Base-by-base conservation (phyloP, 2,329 filamentous ascomycete genomes). In the Fusarium penzigii region DNA sequence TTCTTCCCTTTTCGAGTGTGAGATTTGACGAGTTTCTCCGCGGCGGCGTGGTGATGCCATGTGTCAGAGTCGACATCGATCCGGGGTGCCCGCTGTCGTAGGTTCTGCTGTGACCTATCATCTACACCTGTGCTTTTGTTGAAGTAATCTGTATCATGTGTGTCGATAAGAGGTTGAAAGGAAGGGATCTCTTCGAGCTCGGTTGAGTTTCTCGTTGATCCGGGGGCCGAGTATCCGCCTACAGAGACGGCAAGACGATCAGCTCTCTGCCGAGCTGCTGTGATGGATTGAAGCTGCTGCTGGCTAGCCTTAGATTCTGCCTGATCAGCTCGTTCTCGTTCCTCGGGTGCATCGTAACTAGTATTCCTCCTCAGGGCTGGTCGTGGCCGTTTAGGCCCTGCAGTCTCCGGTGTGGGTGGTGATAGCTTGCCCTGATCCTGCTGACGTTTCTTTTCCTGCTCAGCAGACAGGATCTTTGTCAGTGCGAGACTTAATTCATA, bases 291-390 rank as follows among this genome's bases (percentile, higher is more conserved):
- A 16, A 72, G 64, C 51, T 73, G 70, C 6, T 72, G 69, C 56
- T 73, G 63, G 3, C 66, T 69, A n/a, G 69, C 66, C 46, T 56
- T 63, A 38, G 68, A 64, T 61, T 75, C 73, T 10, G 73, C 73
- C 39, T 65, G 63, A 51, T 75, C 73, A 25, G 73, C 73, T 56
- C 65, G 68, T 54, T 75, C 67, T 10, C 70, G 64, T 61, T 75
- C 73, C 57, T 69, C 65, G 1, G 72, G 72, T 12, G 62, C 72
- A 50, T 75, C 70, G 49, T 75, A 75, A 57, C 73, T 75, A 40
- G 73, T 75, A 57, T 75, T 75, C 39, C 73, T 71, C 56, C 72
- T 67, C n/a, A 75, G 59, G 11, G 69, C 73, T 20, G 73, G 73
- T 40, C 72, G 68, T 11, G 71, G 71, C 9, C 64, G 60, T 51